These are phyloP conservation scores for Talaromyces sp. DNA, from an alignment of 2,329 filamentous ascomycete genomes.

Conservation along the genomic window DNA sequence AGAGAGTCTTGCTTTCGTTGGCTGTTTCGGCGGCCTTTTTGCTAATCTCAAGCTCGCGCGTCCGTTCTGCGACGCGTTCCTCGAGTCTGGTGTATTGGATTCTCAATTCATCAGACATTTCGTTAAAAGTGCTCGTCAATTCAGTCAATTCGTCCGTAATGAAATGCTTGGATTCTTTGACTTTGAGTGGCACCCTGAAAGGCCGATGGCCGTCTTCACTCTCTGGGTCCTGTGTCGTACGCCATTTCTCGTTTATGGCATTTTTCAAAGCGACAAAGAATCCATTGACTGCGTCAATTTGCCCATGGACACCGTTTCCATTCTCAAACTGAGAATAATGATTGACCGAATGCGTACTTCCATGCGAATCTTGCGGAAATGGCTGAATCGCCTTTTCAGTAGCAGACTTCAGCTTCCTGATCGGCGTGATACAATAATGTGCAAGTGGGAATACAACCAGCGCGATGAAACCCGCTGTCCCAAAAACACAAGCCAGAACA, in stretches of 20 bases:
- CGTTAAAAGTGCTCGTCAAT: conserved; percentile 78
- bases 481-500: conserved; percentile 78
- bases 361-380: conserved; percentile 25
- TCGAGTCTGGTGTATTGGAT: conserved; percentile 82
- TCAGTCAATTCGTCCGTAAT: conserved; percentile 82
- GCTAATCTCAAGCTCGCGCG: conserved; percentile 76
- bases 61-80: conserved; percentile 75
- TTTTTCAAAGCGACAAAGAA: background rate
- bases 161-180: conserved; percentile 66
- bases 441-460: conserved; percentile 71
- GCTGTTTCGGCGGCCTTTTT: conserved; percentile 92
- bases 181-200: conserved; percentile 81
- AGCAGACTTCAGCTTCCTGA: conserved; percentile 66
- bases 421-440: conserved; percentile 75
- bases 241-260: conserved; percentile 1
- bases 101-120: conserved; percentile 85
- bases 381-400: conserved; percentile 68
- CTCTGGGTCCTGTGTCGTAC: background rate
- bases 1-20: conserved; percentile 91
- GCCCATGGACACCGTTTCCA: background rate
- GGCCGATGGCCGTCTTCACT: conserved; percentile 6
- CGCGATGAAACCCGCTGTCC: conserved; percentile 67
- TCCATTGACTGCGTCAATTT: background rate
- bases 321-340: background rate
- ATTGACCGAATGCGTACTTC: background rate